These are phyloP conservation scores for Aeschynomene evenia DNA, from an alignment of 306 rosid species.

Conservation along the genomic window DNA sequence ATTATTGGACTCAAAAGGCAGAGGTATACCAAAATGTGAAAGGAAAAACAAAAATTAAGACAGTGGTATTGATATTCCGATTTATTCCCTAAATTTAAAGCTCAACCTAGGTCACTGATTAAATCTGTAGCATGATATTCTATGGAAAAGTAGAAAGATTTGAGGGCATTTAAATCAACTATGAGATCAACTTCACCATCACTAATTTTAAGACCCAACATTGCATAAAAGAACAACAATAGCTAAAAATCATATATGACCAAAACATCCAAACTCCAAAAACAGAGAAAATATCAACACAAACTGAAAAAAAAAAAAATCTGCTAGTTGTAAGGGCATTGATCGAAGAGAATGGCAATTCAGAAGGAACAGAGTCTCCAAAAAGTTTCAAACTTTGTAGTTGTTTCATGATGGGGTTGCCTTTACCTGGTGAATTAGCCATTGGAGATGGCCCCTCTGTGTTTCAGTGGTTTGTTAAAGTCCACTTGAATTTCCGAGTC, in stretches of 20 bases:
- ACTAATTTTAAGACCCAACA: slow-evolving; percentile 3
- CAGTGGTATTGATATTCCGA: background rate
- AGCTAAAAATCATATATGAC: background rate
- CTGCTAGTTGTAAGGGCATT: background rate
- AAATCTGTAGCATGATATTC: background rate
- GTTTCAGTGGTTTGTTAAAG: no score
- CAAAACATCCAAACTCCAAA: background rate
- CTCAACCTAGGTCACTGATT: background rate
- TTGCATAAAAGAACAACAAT: no score
- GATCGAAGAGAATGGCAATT: background rate
- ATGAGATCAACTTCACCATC: background rate
- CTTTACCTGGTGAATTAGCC: background rate
- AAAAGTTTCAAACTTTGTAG: background rate
- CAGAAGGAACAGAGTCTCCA: background rate
- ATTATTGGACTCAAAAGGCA: background rate
- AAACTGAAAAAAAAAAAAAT: background rate
- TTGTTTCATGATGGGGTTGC: background rate
- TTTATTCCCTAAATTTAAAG: background rate
- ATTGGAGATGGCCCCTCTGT: background rate
- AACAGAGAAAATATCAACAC: background rate
- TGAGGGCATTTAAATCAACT: slow-evolving; percentile 12
- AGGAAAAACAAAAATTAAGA: background rate
- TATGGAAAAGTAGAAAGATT: slow-evolving; percentile 8
- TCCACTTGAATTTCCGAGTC: no score
- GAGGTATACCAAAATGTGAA: background rate